Conservation (phyloP, 306 rosid species). For the Vigna mungo region DNA sequence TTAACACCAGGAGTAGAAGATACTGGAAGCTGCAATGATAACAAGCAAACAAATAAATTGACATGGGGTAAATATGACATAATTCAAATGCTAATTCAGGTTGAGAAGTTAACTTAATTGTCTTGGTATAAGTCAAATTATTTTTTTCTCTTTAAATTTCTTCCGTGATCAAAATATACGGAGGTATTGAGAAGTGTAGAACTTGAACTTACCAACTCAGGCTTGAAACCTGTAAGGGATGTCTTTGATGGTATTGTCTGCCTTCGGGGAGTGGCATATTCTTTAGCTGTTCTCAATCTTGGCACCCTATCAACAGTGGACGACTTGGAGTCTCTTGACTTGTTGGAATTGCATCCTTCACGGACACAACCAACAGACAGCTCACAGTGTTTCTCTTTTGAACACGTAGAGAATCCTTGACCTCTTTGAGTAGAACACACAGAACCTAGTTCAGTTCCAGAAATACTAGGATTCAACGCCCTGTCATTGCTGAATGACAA, state of each 20-base stretch:
- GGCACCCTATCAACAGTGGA: slow-evolving; percentile 50
- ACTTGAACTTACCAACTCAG: slow-evolving; percentile 61
- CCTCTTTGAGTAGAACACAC: slow-evolving; percentile 64
- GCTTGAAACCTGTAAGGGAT: slow-evolving; percentile 46
- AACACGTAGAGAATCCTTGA: slow-evolving; percentile 52
- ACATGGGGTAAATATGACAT: neutral
- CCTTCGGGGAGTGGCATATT: slow-evolving; percentile 54
- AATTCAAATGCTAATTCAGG: slow-evolving; percentile 17
- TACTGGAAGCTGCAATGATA: slow-evolving; percentile 62
- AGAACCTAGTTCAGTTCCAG: slow-evolving; percentile 74
- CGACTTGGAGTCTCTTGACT: slow-evolving; percentile 56
- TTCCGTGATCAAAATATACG: slow-evolving; percentile 20
- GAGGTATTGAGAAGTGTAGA: slow-evolving; percentile 17
- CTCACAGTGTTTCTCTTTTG: slow-evolving; percentile 54
- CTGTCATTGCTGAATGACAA: slow-evolving; percentile 75
- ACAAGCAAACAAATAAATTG: slow-evolving; percentile 20
- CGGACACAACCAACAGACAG: slow-evolving; percentile 52
- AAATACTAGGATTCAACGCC: slow-evolving; percentile 81
- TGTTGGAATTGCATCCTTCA: slow-evolving; percentile 47
- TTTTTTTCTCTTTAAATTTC: neutral
- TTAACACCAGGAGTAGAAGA: slow-evolving; percentile 55
- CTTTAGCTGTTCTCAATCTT: slow-evolving; percentile 52
- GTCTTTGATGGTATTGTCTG: slow-evolving; percentile 56
- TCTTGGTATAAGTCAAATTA: slow-evolving; percentile 1
- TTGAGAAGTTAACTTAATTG: slow-evolving; percentile 13